Evolutionary conservation across 345 rosid genomes (phyloP).

Genomic region (Aquilaria sinensis): DNA sequence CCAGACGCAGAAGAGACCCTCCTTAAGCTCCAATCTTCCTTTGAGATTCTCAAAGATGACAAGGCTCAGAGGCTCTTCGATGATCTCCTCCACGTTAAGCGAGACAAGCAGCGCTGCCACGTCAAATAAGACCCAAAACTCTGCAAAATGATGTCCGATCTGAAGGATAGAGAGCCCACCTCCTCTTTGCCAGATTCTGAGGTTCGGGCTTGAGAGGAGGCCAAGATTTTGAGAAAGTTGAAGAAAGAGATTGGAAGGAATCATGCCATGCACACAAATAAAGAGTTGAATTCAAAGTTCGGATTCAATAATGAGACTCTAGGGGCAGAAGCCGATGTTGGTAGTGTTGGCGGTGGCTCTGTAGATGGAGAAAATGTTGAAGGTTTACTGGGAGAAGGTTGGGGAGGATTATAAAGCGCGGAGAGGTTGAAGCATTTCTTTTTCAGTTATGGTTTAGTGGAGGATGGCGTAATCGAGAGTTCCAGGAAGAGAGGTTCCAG

Average conservation of each 20-base stretch:
- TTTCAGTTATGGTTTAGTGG: slow-evolving; percentile 69
- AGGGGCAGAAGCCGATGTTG: not conserved
- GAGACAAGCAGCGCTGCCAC: slow-evolving; percentile 47
- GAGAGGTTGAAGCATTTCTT: slow-evolving; percentile 60
- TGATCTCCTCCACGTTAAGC: slow-evolving; percentile 68
- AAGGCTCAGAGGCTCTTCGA: slow-evolving; percentile 77
- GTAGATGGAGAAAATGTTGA: slow-evolving; percentile 53
- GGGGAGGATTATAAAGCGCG: slow-evolving; percentile 54
- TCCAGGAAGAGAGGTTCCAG: slow-evolving; percentile 79
- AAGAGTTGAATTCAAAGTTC: slow-evolving; percentile 20
- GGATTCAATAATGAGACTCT: slow-evolving; percentile 24
- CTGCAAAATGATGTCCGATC: slow-evolving; percentile 71
- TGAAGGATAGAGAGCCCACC: slow-evolving; percentile 73
- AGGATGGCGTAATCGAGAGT: slow-evolving; percentile 67
- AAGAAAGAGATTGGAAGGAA: slow-evolving; percentile 69
- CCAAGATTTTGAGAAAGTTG: slow-evolving; percentile 57
- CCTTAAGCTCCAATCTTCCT: slow-evolving; percentile 66
- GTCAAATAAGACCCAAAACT: slow-evolving; percentile 60
- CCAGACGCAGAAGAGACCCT: slow-evolving; percentile 71
- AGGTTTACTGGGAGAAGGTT: slow-evolving; percentile 72
- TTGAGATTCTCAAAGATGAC: slow-evolving; percentile 70
- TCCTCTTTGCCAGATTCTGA: slow-evolving; percentile 48
- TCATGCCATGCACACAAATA: slow-evolving; percentile 50
- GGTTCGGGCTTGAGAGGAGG: slow-evolving; percentile 43
- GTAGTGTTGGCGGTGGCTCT: slow-evolving; percentile 6